Percentiles rank a stretch among this genome's conserved stretches.
Evolutionary conservation across 2,329 filamentous ascomycete species (phyloP).

Genomic region (Botrytis pseudocinerea): DNA sequence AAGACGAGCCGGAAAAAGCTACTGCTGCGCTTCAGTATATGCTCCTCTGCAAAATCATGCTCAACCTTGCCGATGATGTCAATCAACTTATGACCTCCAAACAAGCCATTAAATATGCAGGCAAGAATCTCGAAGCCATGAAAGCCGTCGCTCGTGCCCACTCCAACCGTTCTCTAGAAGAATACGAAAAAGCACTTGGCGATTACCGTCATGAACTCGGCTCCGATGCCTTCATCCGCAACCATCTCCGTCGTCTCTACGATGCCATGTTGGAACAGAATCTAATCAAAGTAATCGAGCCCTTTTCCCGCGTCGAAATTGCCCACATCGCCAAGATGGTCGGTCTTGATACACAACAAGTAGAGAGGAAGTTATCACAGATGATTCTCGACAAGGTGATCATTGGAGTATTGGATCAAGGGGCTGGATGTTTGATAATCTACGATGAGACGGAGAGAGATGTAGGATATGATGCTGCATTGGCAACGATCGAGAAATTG

Average conservation of each 20-base stretch:
- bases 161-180: slow-evolving; percentile 90
- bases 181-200: slow-evolving; percentile 91
- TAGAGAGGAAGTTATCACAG: slow-evolving; percentile 96
- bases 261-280: slow-evolving; percentile 99
- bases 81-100: slow-evolving; percentile 93
- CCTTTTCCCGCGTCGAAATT: slow-evolving; percentile 95
- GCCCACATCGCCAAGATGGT: slow-evolving; percentile 98
- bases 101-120: slow-evolving; percentile 94
- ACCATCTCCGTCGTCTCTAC: slow-evolving; percentile 92
- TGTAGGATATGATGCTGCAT: slow-evolving; percentile 88
- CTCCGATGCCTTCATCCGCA: slow-evolving; percentile 93
- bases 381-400: slow-evolving; percentile 99
- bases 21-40: slow-evolving; percentile 99
- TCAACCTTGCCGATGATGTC: slow-evolving; percentile 95
- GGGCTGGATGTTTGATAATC: slow-evolving; percentile 94
- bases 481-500: slow-evolving; percentile 94
- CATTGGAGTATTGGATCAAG: slow-evolving; percentile 94
- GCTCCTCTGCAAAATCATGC: slow-evolving; percentile 99
- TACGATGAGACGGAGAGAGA: slow-evolving; percentile 94
- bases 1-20: slow-evolving; percentile 86
- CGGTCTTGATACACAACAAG: slow-evolving; percentile 90
- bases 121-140: slow-evolving; percentile 96
- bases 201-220: slow-evolving; percentile 92
- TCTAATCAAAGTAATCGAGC: slow-evolving; percentile 98
- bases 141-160: slow-evolving; percentile 97